Base-by-base conservation (phyloP, 257 asterid genomes). In the Gentiana macrophylla region DNA sequence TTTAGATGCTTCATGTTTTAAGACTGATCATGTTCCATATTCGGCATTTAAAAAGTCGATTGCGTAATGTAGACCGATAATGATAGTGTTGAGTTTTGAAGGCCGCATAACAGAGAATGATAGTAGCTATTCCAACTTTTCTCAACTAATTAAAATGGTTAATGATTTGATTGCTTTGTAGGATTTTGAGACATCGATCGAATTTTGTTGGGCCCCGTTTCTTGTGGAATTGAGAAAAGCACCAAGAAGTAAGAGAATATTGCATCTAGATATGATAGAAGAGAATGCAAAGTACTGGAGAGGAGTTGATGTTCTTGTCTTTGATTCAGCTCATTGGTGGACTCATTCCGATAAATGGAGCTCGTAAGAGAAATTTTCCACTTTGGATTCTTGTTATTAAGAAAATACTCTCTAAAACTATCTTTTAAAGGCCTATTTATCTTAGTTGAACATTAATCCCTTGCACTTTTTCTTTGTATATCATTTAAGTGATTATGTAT, bases 321-420 rank as follows among this genome's bases (percentile, higher is more conserved):
- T 83, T 56, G 95, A 89, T 77, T 89, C 97, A 2, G 95, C 97
- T 64, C 95, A 86, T 57, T 89, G 95, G 95, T 89, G 97, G 95
- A 78, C 95, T 68, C 94, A 80, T 56, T 84, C 97, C 1, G 80
- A 80, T 5, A 80, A 82, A 72, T 71, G 78, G 79, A 79, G 82
- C 73, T 83, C 95, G 97, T 89, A 80, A 61, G 86, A 32, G 34
- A 32, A 50, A 13, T 24, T 4, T 15, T 48, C 12, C 3, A 13
- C 41, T 2, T 10, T 50, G 34, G 32, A 6, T 50, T 50, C 33
- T 7, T 4, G 11, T 55, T 12, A 47, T 32, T 47, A 41, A 41
- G 46, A 7, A 10, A 1, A 2, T 41, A 41, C 46, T 41, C 8
- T 41, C 9, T 10, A 41, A 41, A 24, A 41, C 9, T 10, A 41